Conservation (phyloP, 176 grass and related monocot genomes). For the Eragrostis nindensis region DNA sequence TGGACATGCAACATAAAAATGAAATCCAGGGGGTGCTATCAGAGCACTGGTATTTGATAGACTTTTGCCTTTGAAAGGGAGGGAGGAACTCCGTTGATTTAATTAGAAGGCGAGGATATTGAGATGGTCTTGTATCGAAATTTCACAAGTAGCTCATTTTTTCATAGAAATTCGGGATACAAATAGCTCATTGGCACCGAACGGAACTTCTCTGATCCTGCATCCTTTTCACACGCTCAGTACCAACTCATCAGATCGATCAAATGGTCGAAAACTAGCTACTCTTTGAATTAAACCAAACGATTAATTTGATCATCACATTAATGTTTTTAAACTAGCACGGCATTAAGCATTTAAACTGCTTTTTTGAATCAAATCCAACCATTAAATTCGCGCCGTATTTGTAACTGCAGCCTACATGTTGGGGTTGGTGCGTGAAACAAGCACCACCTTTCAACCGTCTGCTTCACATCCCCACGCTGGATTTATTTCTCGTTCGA, state of each 20-base stretch:
- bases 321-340: not conserved
- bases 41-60: not conserved
- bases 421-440: slow-evolving; percentile 2
- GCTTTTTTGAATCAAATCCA: not conserved
- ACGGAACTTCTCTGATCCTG: too few relatives aligned
- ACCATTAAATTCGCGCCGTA: not conserved
- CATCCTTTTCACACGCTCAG: too few relatives aligned
- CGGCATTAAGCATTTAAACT: not conserved
- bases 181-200: too few relatives aligned
- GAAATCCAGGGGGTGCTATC: not conserved
- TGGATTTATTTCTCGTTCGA: not conserved
- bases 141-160: not conserved
- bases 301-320: not conserved
- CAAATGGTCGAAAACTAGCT: not conserved
- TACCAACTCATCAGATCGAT: not conserved
- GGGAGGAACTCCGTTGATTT: not conserved
- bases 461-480: not conserved
- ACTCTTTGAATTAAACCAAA: not conserved
- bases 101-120: too few relatives aligned
- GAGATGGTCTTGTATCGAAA: not conserved
- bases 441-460: not conserved
- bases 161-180: too few relatives aligned
- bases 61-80: not conserved
- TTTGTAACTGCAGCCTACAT: not conserved
- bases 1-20: not conserved